A percentile compares a stretch with the other conserved stretches of the same genome.
These are phyloP conservation scores for Phytophthora nicotianae DNA, from an alignment of 352 stramenopile species.

Conservation along the genomic window DNA sequence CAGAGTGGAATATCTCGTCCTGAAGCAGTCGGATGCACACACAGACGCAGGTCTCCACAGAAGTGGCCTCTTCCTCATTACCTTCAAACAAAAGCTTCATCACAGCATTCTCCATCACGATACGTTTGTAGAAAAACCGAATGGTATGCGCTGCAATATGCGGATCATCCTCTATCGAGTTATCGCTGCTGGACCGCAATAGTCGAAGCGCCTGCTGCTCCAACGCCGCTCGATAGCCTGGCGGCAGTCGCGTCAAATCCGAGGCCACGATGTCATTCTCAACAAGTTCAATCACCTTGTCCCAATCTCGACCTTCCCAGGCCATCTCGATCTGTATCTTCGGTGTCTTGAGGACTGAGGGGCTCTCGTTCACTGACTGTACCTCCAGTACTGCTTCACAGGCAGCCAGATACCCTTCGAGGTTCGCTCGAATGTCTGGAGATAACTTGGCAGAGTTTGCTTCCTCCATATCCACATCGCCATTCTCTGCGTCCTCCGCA, in stretches of 20 bases:
- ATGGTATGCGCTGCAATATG: constrained; percentile 33
- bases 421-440: constrained; percentile 35
- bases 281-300: constrained; percentile 51
- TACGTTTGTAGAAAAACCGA: constrained; percentile 56
- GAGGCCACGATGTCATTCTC: constrained; percentile 50
- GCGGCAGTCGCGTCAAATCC: constrained; percentile 37
- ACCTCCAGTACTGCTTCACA: constrained; percentile 69
- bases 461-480: constrained; percentile 21
- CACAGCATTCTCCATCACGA: constrained; percentile 59
- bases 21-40: constrained; percentile 48
- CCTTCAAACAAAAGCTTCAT: constrained; percentile 30
- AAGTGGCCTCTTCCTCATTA: constrained; percentile 21
- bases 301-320: constrained; percentile 56
- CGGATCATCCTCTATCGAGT: constrained; percentile 26
- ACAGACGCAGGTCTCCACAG: constrained; percentile 47
- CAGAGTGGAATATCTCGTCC: constrained; percentile 55
- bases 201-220: constrained; percentile 59
- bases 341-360: constrained; percentile 37
- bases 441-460: constrained; percentile 15
- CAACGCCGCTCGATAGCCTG: constrained; percentile 42
- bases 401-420: constrained; percentile 76
- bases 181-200: constrained; percentile 40
- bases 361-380: constrained; percentile 42
- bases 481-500: constrained; percentile 42
- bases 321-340: constrained; percentile 53